These are phyloP conservation scores for Paraphoma sp. DNA, from an alignment of 2,329 filamentous ascomycete genomes.

Conservation along the genomic window DNA sequence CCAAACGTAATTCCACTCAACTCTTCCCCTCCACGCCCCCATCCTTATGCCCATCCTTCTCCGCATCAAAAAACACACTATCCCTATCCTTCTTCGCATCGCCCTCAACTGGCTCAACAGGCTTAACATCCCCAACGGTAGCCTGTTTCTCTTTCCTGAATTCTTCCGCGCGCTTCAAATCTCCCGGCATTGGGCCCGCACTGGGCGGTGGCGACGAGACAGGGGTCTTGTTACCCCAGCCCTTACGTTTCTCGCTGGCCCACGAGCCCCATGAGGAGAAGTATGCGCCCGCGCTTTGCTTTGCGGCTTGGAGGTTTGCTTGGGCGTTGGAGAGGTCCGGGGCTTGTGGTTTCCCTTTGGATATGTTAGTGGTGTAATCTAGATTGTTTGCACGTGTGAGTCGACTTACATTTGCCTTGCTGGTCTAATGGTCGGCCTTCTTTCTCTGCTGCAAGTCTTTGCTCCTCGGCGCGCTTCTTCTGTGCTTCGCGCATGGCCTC, in stretches of 20 bases:
- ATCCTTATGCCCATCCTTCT: constrained; percentile 9
- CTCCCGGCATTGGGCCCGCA: constrained; percentile 23
- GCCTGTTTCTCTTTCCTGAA: constrained; percentile 29
- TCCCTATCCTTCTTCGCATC: constrained; percentile 11
- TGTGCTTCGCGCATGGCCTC: constrained; percentile 80
- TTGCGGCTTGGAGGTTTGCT: constrained; percentile 60
- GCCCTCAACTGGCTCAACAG: background rate
- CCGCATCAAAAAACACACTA: constrained; percentile 28
- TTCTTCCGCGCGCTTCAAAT: constrained; percentile 36
- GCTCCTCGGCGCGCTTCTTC: constrained; percentile 66
- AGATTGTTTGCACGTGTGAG: no score
- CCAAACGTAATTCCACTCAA: no score
- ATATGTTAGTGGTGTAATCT: constrained; percentile 2
- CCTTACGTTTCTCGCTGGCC: constrained; percentile 75
- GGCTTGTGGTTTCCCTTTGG: constrained; percentile 36
- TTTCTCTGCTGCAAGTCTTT: constrained; percentile 49
- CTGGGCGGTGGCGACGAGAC: constrained; percentile 26
- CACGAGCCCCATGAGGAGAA: constrained; percentile 69
- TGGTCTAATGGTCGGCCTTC: constrained; percentile 23
- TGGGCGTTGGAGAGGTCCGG: constrained; percentile 63
- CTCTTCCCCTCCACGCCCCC: background rate
- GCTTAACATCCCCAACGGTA: constrained; percentile 4
- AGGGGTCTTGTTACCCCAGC: constrained; percentile 38
- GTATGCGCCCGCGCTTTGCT: constrained; percentile 66
- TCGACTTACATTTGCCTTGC: constrained; percentile 32